Percentiles rank a stretch among this genome's conserved stretches.
Conservation (phyloP, 2,329 filamentous ascomycete genomes). For the Domatiomyces globalis region DNA sequence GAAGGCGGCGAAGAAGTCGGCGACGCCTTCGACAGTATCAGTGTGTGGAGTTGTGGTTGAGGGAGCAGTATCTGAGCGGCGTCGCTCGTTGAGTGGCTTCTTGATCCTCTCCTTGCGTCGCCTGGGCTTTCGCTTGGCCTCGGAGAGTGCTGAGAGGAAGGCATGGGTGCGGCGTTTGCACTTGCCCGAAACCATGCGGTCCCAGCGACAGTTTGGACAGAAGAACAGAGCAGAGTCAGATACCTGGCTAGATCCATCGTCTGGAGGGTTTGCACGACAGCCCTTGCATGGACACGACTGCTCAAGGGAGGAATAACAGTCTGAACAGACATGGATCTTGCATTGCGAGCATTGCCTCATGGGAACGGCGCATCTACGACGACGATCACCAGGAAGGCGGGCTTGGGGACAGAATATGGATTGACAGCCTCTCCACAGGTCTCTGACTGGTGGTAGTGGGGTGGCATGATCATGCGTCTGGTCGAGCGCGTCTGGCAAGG, state of each 20-base stretch:
- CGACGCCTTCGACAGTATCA: constrained; percentile 12
- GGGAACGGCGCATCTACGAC: constrained; percentile 30
- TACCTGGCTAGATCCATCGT: constrained; percentile 1
- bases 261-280: constrained; percentile 8
- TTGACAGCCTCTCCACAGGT: constrained; percentile 34
- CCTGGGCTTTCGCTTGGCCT: constrained; percentile 9
- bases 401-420: constrained; percentile 35
- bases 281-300: constrained; percentile 16
- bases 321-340: constrained; percentile 33
- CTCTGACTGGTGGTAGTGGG: constrained; percentile 9
- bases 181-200: constrained; percentile 15
- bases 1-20: constrained; percentile 11
- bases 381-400: constrained; percentile 31
- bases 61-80: constrained; percentile 1
- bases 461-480: not conserved
- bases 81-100: constrained; percentile 13
- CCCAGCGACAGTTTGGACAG: constrained; percentile 18
- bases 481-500: not conserved
- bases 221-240: constrained; percentile 11
- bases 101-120: constrained; percentile 13
- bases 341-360: constrained; percentile 33
- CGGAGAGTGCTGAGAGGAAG: constrained; percentile 6
- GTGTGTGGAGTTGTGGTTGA: constrained; percentile 1
- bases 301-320: constrained; percentile 24
- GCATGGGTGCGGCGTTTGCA: constrained; percentile 14